These are phyloP conservation scores for Trichosporon asahii DNA, from an alignment of 1,284 basidiomycete species.

Conservation along the genomic window DNA sequence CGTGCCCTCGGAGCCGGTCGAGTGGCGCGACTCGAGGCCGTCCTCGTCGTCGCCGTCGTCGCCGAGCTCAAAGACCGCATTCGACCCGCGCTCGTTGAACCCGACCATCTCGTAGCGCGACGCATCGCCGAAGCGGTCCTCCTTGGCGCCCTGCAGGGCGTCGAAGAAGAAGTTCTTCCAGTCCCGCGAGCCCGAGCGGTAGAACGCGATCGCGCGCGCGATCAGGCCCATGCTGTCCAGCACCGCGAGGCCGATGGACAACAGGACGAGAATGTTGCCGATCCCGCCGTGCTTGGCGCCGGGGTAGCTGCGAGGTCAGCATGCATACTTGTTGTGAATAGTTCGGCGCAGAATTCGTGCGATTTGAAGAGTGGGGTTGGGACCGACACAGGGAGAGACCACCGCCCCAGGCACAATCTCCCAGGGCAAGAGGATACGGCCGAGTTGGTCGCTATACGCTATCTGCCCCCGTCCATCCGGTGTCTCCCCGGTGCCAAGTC, in stretches of 20 bases:
- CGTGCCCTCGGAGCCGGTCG: slow-evolving; percentile 63
- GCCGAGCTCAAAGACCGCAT: slow-evolving; percentile 24
- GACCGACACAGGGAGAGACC: background rate
- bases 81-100: slow-evolving; percentile 17
- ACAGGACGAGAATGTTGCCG: slow-evolving; percentile 38
- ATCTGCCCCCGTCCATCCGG: slow-evolving; percentile 7
- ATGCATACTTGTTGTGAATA: too few species aligned
- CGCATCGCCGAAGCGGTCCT: slow-evolving; percentile 21
- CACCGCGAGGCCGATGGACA: slow-evolving; percentile 34
- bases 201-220: slow-evolving; percentile 29
- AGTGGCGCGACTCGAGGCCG: slow-evolving; percentile 26
- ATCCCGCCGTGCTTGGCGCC: slow-evolving; percentile 38
- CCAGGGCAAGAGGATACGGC: background rate
- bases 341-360: background rate
- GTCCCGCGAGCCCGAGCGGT: slow-evolving; percentile 25
- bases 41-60: slow-evolving; percentile 30
- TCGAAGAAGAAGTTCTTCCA: slow-evolving; percentile 32
- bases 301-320: slow-evolving; percentile 36
- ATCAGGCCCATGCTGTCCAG: slow-evolving; percentile 43
- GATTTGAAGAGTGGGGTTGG: background rate
- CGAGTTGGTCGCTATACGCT: background rate
- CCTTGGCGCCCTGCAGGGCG: slow-evolving; percentile 22
- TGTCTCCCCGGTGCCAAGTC: too few species aligned
- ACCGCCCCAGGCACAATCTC: background rate
- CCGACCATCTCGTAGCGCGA: slow-evolving; percentile 44